Base-by-base conservation (phyloP, 2,329 filamentous ascomycete species). In the Bipolaris sorokiniana region DNA sequence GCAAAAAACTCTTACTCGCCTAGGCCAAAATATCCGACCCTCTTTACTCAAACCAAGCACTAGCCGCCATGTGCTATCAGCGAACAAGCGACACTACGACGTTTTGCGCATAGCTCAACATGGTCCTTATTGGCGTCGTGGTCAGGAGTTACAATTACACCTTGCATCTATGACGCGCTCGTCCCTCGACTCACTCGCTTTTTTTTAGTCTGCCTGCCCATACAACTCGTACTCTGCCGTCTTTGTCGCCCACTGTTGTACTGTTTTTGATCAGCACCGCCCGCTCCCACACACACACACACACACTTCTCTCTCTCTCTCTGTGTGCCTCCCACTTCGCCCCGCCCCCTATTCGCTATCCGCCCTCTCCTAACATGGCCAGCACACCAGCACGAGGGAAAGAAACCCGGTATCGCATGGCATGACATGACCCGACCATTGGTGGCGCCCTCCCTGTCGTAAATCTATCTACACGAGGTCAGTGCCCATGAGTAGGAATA, bases 111-210 rank as follows among this genome's bases (percentile, higher is more conserved):
- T 52, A 54, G 45, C 34, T 42, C 40, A 47, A 33, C 22, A 23
- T 55, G 36, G 38, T 31, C 44, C 26, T 49, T 20, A 22, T 55
- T 48, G 44, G 37, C 46, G 37, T 41, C 23, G 40, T 44, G 48
- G 48, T 55, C 55, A 54, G 56, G 45, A 53, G 48, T 56, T 50
- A 52, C 55, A 56, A 36, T 44, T 54, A 51, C 57, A 54, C 60
- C 55, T 41, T 41, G 54, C 60, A 54, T 69, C 67, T 65, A 68
- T 68, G 64, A 69, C 64, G 65, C 64, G 55, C 56, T 58, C 44
- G 56, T 42, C 28, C 28, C 28, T 31, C 28, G 10, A 11, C 10
- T 62, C 48, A 52, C 34, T 54, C 38, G 28, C 28, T 13, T 31
- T 31, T 33, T 28, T 42, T 28, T 38, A 38, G 15, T n/a, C 34